Base-by-base conservation (phyloP, 2,329 filamentous ascomycete species). In the Fusarium sp. region DNA sequence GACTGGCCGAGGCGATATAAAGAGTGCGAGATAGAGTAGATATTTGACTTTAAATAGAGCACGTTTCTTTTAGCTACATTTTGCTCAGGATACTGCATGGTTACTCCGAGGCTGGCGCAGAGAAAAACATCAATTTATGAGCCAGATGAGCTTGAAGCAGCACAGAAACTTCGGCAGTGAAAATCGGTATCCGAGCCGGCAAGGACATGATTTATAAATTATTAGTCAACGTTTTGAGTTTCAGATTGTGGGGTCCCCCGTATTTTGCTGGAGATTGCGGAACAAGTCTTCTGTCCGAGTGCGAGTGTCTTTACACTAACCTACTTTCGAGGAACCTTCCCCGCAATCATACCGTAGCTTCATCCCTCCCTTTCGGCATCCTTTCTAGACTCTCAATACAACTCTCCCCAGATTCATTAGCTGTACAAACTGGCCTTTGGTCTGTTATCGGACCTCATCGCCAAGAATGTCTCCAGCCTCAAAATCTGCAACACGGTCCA, bases 31-130 rank as follows among this genome's bases (percentile, higher is more conserved):
- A 48, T 20, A 4, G 4, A 7, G 2, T 48, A 48, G 14, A 30
- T 30, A 8, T 22, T 22, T 17, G 30, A 32, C 30, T 32, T 32
- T 0, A 32, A 14, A 6, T 32, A 48, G 20, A 48, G 20, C 14
- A 12, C 9, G 2, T 24, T 48, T 5, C 11, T 22, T n/a, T 8
- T 22, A 28, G 13, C 18, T n/a, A n/a, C 2, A 12, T 18, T 13
- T 8, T 8, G 11, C 10, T 17, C 0, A 9, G 6, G 20, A 30
- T 1, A 30, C 8, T 10, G 1, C 3, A 30, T 30, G 8, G 12
- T 5, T 10, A 2, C 26, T 4, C 14, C 10, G 20, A 26, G 11
- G 26, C 13, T 26, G n/a, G 3, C 5, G 2, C 6, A 26, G 44
- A 20, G 12, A 26, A 9, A 8, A 41, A 8, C 20, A 8, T 6